Base-by-base conservation (phyloP, 1,284 basidiomycete genomes). In the Leucoagaricus sp. region DNA sequence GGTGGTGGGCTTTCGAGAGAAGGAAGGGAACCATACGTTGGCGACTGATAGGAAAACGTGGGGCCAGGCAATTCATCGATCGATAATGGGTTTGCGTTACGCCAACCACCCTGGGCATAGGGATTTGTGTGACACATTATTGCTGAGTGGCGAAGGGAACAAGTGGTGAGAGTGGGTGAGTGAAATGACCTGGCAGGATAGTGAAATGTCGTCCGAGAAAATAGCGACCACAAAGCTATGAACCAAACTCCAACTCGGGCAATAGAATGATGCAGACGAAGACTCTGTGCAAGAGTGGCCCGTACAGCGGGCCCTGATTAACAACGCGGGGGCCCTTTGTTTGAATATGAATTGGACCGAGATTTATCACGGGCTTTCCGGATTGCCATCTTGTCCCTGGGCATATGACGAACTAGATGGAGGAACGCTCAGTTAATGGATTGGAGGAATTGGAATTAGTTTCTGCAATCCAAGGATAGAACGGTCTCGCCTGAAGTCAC, bases 1-100 rank as follows among this genome's bases (percentile, higher is more conserved):
- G 61, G 54, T 7, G 56, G 9, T 5, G 58, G 57, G 19, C 53
- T 53, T 17, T 59, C 26, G 10, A 58, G 47, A 7, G 61, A 47
- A 1, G 65, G 65, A 10, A 67, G 58, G n/a, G 63, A 64, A 1
- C 66, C 66, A 26, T 57, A 65, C 4, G 64, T 67, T 3, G 66
- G 66, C 5, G 64, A 60, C 21, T 58, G 57, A n/a, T 55, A 36
- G 3, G 58, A 17, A n/a, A 51, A 21, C 21, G 60, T 61, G 13
- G 64, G 59, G 7, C 51, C 48, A 2, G 23, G 25, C 13, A 47
- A 23, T n/a, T 53, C 55, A 40, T 63, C 63, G 28, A 67, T 63
- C 0, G 65, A 63, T 28, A 58, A 46, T 1, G 62, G 62, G 42
- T 65, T 65, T n/a, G 59, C 61, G n/a, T 65, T 65, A 36, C 56